Evolutionary conservation across 2,329 filamentous ascomycete species (phyloP).

Genomic region (Fusarium brevicatenulatum): DNA sequence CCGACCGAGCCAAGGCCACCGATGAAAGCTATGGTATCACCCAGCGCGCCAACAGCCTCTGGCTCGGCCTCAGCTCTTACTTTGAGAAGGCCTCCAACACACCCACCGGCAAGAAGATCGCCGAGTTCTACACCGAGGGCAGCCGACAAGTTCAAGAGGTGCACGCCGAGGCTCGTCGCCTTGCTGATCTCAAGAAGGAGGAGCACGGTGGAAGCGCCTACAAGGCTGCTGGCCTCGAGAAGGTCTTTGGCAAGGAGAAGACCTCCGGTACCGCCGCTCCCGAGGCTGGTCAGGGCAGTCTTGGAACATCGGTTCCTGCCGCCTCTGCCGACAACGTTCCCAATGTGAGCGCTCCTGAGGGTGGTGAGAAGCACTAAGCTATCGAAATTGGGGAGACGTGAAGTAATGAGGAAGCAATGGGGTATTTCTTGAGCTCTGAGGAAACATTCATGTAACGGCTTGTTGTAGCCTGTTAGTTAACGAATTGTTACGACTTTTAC

Average conservation of each 20-base stretch:
- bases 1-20: constrained; percentile 83
- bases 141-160: constrained; percentile 94
- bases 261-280: constrained; percentile 33
- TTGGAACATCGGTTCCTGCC: constrained; percentile 35
- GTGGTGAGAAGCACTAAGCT: constrained; percentile 37
- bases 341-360: constrained; percentile 38
- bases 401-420: constrained; percentile 3
- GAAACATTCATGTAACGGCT: constrained; percentile 8
- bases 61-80: constrained; percentile 80
- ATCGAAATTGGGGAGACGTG: neutral
- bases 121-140: constrained; percentile 85
- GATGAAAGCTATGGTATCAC: constrained; percentile 87
- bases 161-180: constrained; percentile 86
- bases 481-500: constrained; percentile 40
- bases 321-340: constrained; percentile 35
- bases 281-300: constrained; percentile 25
- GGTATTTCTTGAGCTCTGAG: constrained; percentile 6
- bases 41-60: constrained; percentile 72
- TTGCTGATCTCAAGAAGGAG: constrained; percentile 87
- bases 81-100: constrained; percentile 93
- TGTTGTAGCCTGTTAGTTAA: constrained; percentile 24
- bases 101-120: constrained; percentile 87
- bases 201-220: constrained; percentile 68
- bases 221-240: constrained; percentile 67
- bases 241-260: constrained; percentile 66